Evolutionary conservation across 2,329 filamentous ascomycete genomes (phyloP).

Genomic region (Alternaria alternata): DNA sequence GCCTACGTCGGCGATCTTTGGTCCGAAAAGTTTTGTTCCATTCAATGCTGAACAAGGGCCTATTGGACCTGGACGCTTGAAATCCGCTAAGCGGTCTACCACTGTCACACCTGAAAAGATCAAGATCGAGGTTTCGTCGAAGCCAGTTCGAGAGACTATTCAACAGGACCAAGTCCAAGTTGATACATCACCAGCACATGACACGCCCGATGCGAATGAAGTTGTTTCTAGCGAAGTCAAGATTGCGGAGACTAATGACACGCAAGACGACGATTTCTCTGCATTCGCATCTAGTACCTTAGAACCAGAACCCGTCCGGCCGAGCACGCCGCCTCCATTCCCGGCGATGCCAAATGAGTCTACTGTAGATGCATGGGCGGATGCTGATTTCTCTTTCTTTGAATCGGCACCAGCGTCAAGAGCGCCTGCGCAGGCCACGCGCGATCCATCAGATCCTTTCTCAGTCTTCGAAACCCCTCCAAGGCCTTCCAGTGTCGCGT

Average conservation of each 20-base stretch:
- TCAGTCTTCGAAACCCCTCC: constrained; percentile 37
- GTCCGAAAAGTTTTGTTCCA: constrained; percentile 39
- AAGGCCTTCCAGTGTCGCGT: constrained; percentile 13
- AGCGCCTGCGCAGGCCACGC: constrained; percentile 6
- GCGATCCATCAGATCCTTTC: constrained; percentile 29
- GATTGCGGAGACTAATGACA: not conserved
- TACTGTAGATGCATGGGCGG: constrained; percentile 21
- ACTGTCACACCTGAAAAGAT: constrained; percentile 19
- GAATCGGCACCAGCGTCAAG: constrained; percentile 28
- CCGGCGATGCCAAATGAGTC: constrained; percentile 2
- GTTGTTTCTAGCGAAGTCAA: not conserved
- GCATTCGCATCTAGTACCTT: constrained; percentile 1
- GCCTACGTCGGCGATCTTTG: constrained; percentile 46
- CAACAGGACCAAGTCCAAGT: not conserved
- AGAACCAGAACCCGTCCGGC: not conserved
- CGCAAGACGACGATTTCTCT: constrained; percentile 10
- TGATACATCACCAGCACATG: not conserved
- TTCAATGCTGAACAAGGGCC: constrained; percentile 33
- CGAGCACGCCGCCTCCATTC: constrained; percentile 17
- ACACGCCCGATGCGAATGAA: not conserved
- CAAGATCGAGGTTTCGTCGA: not conserved
- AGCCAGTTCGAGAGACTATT: not conserved
- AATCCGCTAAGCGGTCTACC: constrained; percentile 28
- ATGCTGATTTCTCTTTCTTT: constrained; percentile 41
- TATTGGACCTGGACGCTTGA: constrained; percentile 42